Percentiles rank a stretch among this genome's conserved stretches.
These are phyloP conservation scores for Leccinum arenicola DNA, from an alignment of 768 basidiomycete species.

Conservation along the genomic window DNA sequence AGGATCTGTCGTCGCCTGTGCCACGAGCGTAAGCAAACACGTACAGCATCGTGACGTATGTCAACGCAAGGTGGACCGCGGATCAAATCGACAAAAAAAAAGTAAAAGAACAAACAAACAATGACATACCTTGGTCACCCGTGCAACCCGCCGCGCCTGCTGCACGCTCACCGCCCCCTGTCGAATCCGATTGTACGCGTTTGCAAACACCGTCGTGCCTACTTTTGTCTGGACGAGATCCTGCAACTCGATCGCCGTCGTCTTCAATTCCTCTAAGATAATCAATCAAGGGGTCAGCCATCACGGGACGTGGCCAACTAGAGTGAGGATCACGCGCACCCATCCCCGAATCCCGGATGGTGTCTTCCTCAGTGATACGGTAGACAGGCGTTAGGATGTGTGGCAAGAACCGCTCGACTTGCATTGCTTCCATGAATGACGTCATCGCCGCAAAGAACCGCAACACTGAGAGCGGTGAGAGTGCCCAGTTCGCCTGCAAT, in stretches of 20 bases:
- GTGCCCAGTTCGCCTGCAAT: slow-evolving; percentile 73
- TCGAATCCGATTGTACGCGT: slow-evolving; percentile 75
- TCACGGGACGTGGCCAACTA: background rate
- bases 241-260: slow-evolving; percentile 76
- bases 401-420: slow-evolving; percentile 67
- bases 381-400: slow-evolving; percentile 88
- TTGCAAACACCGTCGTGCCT: slow-evolving; percentile 81
- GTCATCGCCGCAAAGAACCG: slow-evolving; percentile 95
- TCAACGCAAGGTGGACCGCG: background rate
- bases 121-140: slow-evolving; percentile 46
- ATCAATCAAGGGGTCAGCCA: background rate
- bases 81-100: background rate
- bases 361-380: slow-evolving; percentile 85
- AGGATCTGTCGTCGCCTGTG: slow-evolving; percentile 69
- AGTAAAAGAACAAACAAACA: background rate
- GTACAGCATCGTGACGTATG: background rate
- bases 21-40: background rate
- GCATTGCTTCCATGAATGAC: slow-evolving; percentile 57
- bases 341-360: slow-evolving; percentile 73
- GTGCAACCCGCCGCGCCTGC: slow-evolving; percentile 66
- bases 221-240: slow-evolving; percentile 87
- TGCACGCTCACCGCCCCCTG: slow-evolving; percentile 64
- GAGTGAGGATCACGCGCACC: slow-evolving; percentile 42
- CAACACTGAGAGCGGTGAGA: slow-evolving; percentile 75
- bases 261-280: slow-evolving; percentile 78